Evolutionary conservation across 2,329 filamentous ascomycete genomes (phyloP).

Genomic region (Penicillium capsulatum): DNA sequence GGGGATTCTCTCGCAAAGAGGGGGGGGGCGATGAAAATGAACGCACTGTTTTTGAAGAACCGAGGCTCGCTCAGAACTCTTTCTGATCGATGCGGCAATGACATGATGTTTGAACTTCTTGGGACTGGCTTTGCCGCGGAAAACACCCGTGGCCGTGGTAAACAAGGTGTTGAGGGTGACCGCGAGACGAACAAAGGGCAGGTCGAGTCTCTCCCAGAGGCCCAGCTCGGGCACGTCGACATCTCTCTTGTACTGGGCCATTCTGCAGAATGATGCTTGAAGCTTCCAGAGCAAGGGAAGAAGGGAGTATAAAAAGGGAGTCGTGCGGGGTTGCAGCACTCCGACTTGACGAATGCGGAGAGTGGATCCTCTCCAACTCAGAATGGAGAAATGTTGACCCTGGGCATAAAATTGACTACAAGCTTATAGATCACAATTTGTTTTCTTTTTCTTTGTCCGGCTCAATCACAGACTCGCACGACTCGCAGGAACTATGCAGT

Average conservation of each 20-base stretch:
- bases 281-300: neutral
- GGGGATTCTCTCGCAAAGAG: no score
- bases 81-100: conserved; percentile 29
- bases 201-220: conserved; percentile 34
- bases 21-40: no score
- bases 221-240: conserved; percentile 26
- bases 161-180: conserved; percentile 26
- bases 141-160: conserved; percentile 34
- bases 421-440: no score
- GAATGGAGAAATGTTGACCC: no score
- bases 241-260: conserved; percentile 8
- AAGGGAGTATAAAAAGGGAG: no score
- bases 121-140: conserved; percentile 38
- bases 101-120: conserved; percentile 37
- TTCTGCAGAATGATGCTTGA: conserved; percentile 2
- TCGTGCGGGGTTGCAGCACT: no score
- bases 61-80: conserved; percentile 20
- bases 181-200: conserved; percentile 26
- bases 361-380: no score
- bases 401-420: no score
- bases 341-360: no score
- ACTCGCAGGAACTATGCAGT: conserved; percentile 10
- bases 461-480: conserved; percentile 20
- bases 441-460: no score
- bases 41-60: conserved; percentile 33